phyloP scores from a whole-genome alignment of 176 grass and related monocot genomes.

The Sorghum bicolor region Sorghum_bicolor_NCBIv3 NC_012871.2:74196001-74196500 shows the following conservation, averaged over 20 bases:
- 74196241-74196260: neutral
- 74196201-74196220: too few species aligned
- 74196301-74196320: neutral
- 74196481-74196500: slow-evolving; percentile 4
- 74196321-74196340: neutral
- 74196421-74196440: slow-evolving; percentile 21
- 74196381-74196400: neutral
- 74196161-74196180: too few species aligned
- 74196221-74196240: neutral
- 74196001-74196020: too few species aligned
- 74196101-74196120: too few species aligned
- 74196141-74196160: too few species aligned
- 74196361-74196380: neutral
- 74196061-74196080: too few species aligned
- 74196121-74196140: too few species aligned
- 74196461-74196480: slow-evolving; percentile 7
- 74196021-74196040: too few species aligned
- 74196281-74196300: neutral
- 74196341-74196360: neutral
- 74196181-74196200: too few species aligned
- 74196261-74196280: neutral
- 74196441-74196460: neutral
- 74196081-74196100: too few species aligned
- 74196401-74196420: slow-evolving; percentile 8
- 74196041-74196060: too few species aligned